A percentile compares a stretch with the other conserved stretches of the same genome.
phyloP scores from a whole-genome alignment of 163 green algal genomes.

The Scenedesmus sp. region DNA sequence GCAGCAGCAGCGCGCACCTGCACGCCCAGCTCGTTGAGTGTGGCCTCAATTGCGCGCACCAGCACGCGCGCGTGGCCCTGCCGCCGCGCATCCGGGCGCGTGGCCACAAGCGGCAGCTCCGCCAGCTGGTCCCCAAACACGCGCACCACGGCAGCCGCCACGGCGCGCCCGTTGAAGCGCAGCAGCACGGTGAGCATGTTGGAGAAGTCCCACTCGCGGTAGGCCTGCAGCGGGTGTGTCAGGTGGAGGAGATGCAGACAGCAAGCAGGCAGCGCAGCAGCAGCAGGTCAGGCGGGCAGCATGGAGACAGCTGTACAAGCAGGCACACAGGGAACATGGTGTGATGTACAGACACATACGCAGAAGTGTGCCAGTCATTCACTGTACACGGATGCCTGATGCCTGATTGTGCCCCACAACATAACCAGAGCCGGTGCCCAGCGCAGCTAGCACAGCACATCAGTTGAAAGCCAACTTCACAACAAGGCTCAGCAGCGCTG shows the following conservation, averaged over 20 bases:
- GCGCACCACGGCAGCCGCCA: conserved; percentile 82
- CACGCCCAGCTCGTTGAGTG: conserved; percentile 67
- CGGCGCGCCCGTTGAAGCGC: conserved; percentile 64
- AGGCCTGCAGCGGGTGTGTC: conserved; percentile 18
- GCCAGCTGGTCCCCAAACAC: conserved; percentile 88
- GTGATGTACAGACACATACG: not conserved
- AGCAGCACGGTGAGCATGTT: conserved; percentile 81
- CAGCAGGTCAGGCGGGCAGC: not conserved
- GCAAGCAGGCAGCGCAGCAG: not conserved
- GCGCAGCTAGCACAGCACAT: no score
- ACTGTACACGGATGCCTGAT: not conserved
- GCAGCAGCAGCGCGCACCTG: not conserved
- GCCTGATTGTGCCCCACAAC: no score
- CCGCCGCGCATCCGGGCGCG: conserved; percentile 61
- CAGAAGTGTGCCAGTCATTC: not conserved
- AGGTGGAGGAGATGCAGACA: not conserved
- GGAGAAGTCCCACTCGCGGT: conserved; percentile 63
- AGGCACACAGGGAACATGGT: not conserved
- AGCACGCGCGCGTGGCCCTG: conserved; percentile 85
- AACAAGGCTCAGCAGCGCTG: no score
- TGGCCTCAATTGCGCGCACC: conserved; percentile 66
- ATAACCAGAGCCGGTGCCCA: no score
- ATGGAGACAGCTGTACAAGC: not conserved
- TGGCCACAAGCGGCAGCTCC: conserved; percentile 94
- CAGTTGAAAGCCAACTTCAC: no score